Evolutionary conservation across 495 filamentous ascomycete genomes (phyloP).

Genomic region (Podospora didyma): DNA sequence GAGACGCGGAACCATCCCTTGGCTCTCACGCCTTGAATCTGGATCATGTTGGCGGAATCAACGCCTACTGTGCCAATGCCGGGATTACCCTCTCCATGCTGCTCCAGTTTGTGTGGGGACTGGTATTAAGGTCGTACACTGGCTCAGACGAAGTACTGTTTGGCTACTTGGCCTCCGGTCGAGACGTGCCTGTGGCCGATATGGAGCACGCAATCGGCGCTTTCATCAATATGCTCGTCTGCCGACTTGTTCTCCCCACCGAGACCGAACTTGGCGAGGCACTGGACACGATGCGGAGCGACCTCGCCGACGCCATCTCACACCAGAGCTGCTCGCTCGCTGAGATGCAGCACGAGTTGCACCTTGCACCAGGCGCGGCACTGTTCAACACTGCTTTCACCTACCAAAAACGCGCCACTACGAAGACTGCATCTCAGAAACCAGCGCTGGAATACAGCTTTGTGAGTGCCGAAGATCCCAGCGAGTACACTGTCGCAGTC

Average conservation of each 20-base stretch:
- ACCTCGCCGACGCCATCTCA: constrained; percentile 30
- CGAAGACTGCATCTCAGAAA: not conserved
- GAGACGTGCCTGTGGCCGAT: constrained; percentile 18
- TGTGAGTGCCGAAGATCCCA: constrained; percentile 46
- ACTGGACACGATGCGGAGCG: constrained; percentile 20
- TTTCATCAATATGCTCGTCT: constrained; percentile 27
- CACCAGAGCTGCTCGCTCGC: constrained; percentile 40
- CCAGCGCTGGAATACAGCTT: constrained; percentile 16
- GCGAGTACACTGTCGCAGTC: constrained; percentile 52
- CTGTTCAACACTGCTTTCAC: constrained; percentile 36
- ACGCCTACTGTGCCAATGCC: constrained; percentile 17
- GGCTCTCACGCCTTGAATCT: constrained; percentile 14
- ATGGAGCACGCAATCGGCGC: constrained; percentile 21
- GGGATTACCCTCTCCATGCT: constrained; percentile 23
- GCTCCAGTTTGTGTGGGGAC: constrained; percentile 38
- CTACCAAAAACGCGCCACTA: constrained; percentile 19
- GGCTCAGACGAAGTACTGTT: constrained; percentile 55
- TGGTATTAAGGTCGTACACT: constrained; percentile 43
- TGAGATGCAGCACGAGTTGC: constrained; percentile 38
- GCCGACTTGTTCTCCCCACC: constrained; percentile 8
- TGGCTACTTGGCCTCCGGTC: constrained; percentile 32
- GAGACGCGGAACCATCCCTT: constrained; percentile 6
- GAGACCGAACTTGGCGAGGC: constrained; percentile 23
- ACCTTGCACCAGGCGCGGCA: constrained; percentile 5
- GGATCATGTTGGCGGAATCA: constrained; percentile 5